These are phyloP conservation scores for Podaxis sp. DNA, from an alignment of 768 basidiomycete genomes.

Conservation along the genomic window DNA sequence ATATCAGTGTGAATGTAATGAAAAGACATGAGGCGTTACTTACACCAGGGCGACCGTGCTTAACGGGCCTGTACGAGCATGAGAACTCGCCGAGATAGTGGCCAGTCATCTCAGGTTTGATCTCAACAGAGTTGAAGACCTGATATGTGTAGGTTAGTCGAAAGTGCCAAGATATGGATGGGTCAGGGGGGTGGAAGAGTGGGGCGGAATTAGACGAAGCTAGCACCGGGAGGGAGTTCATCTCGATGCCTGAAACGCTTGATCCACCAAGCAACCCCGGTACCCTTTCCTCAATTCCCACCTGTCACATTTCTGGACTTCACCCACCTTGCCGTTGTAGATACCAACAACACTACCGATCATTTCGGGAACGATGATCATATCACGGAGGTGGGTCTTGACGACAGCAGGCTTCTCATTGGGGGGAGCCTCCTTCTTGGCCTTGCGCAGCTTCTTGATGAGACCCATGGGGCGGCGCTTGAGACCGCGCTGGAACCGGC, in stretches of 20 bases:
- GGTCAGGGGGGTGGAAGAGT: background rate
- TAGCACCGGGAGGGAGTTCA: background rate
- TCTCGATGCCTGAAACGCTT: background rate
- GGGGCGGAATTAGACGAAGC: background rate
- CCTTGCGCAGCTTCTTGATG: slow-evolving; percentile 99
- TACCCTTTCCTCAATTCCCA: background rate
- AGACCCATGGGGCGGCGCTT: slow-evolving; percentile 98
- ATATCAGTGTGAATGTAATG: background rate
- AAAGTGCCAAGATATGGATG: background rate
- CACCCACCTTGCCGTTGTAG: slow-evolving; percentile 91
- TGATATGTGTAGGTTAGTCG: slow-evolving; percentile 23
- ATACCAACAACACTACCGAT: slow-evolving; percentile 97
- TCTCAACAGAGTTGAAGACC: slow-evolving; percentile 96
- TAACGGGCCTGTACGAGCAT: slow-evolving; percentile 97
- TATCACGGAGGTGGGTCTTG: slow-evolving; percentile 98
- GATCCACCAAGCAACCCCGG: slow-evolving; percentile 6
- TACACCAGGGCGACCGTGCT: slow-evolving; percentile 99
- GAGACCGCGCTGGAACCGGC: slow-evolving; percentile 98
- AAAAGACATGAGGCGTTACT: slow-evolving; percentile 31
- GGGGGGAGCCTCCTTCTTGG: slow-evolving; percentile 98
- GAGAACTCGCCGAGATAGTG: slow-evolving; percentile 99
- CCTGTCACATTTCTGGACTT: background rate
- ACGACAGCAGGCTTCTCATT: slow-evolving; percentile 99
- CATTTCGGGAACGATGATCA: slow-evolving; percentile 99
- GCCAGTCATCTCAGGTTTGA: slow-evolving; percentile 99